Conservation (phyloP, 78 protist genomes). For the Neovahlkampfia damariscottae region DNA sequence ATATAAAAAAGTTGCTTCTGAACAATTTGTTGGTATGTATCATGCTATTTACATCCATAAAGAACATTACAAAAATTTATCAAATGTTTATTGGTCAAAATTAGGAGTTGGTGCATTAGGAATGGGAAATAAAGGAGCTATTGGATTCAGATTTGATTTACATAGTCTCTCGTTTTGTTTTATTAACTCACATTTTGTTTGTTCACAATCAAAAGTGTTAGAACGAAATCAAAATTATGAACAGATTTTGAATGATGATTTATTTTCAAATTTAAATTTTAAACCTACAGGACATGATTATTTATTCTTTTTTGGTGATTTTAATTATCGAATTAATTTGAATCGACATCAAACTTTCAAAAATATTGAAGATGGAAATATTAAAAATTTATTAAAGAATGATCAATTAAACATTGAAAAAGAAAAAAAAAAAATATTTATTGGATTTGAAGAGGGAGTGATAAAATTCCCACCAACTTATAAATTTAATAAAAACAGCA, state of each 20-base stretch:
- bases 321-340: conserved; percentile 42
- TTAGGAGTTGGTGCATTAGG: no score
- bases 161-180: neutral
- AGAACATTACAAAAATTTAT: no score
- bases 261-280: neutral
- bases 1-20: no score
- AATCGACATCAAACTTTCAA: neutral
- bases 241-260: neutral
- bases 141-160: no score
- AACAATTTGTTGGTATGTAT: no score
- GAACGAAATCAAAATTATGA: neutral
- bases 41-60: no score
- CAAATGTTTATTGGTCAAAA: no score
- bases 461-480: conserved; percentile 60
- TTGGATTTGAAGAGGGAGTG: conserved; percentile 13
- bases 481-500: conserved; percentile 45
- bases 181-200: neutral
- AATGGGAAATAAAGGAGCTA: no score
- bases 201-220: neutral
- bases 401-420: neutral
- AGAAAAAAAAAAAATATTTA: neutral
- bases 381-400: neutral
- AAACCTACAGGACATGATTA: neutral
- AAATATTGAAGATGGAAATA: neutral
- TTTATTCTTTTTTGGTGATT: conserved; percentile 36